Base-by-base conservation (phyloP, 1,139 yeast species). In the Geotrichum cucujoidarum region DNA sequence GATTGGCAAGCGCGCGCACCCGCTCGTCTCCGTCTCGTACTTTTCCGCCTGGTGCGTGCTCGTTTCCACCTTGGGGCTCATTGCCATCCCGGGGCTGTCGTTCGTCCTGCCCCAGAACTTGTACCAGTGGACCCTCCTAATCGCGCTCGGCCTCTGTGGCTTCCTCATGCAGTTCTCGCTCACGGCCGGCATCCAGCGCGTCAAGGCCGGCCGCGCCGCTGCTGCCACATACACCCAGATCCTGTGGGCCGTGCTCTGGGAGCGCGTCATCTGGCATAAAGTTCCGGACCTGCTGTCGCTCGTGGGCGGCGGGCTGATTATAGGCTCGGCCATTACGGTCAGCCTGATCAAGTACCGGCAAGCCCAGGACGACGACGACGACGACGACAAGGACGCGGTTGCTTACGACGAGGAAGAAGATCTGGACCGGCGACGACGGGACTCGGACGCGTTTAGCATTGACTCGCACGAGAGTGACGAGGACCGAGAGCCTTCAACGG, bases 171-270 rank as follows among this genome's bases (percentile, higher is more conserved):
- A 89, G 63, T 80, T 81, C 57, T 70, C 83, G 27, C 67, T 86
- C 48, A 86, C 97, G 0, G 81, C 88, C 2, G 97, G 95, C 1
- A 76, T 89, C 45, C 95, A 87, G 63, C 70, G 88, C 51, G 95
- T 86, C 53, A 75, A 75, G 48, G 95, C 96, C 0, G 80, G 89
- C 1, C 75, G 87, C 50, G 89, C 90, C 0, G 74, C 92, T 4
- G 73, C 85, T 53, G 82, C 86, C 76, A 70, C 78, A 4, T 89
- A 89, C 64, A 74, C 88, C 2, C 87, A 82, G 59, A 75, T 89
- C 73, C 68, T 88, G 1, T 87, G 83, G 68, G 92, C 95, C 0
- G 68, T 87, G n/a, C 55, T 83, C 31, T 82, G 90, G 80, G 96
- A 89, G 60, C 69, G 80, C 33, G 50, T 78, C 1, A 70, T 88